A percentile compares a stretch with the other conserved stretches of the same genome.
phyloP scores from a whole-genome alignment of 768 basidiomycete species.

The Hypsizygus marmoreus region DNA sequence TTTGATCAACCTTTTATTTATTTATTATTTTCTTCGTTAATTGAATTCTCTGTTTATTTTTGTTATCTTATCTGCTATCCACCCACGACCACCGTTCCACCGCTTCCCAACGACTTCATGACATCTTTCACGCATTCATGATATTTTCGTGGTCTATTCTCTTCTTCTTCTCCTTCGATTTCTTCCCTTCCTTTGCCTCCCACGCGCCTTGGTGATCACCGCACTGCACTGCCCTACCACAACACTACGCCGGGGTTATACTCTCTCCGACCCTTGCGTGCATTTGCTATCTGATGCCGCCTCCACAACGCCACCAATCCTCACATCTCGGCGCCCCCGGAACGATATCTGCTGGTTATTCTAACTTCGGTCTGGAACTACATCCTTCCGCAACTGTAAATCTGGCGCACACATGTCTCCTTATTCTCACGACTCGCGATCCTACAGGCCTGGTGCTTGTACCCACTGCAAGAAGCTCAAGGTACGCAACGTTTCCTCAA shows the following conservation, averaged over 20 bases:
- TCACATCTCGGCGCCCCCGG: slow-evolving; percentile 3
- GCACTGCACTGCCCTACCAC: slow-evolving; percentile 17
- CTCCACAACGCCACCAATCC: slow-evolving; percentile 9
- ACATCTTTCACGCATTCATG: not conserved
- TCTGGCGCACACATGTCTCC: slow-evolving; percentile 6
- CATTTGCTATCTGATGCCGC: slow-evolving; percentile 1
- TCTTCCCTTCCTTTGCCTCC: not conserved
- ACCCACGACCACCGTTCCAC: too few relatives aligned
- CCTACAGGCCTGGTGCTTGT: slow-evolving; percentile 73
- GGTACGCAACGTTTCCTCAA: slow-evolving; percentile 44
- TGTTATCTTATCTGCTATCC: not conserved
- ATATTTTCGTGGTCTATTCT: not conserved
- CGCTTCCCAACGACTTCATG: too few relatives aligned
- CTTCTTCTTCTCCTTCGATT: not conserved
- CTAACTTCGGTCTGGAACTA: slow-evolving; percentile 12
- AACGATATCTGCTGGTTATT: not conserved
- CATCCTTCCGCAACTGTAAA: slow-evolving; percentile 1
- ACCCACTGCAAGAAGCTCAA: slow-evolving; percentile 87
- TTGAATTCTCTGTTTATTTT: slow-evolving; percentile 3
- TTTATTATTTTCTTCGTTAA: not conserved
- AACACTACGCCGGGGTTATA: slow-evolving; percentile 12
- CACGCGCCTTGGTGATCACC: not conserved
- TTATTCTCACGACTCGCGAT: slow-evolving; percentile 4
- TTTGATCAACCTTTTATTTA: not conserved
- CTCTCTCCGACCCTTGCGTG: slow-evolving; percentile 1